phyloP scores from a whole-genome alignment of 495 filamentous ascomycete species.

The Lichenothelia convexa region DNA sequence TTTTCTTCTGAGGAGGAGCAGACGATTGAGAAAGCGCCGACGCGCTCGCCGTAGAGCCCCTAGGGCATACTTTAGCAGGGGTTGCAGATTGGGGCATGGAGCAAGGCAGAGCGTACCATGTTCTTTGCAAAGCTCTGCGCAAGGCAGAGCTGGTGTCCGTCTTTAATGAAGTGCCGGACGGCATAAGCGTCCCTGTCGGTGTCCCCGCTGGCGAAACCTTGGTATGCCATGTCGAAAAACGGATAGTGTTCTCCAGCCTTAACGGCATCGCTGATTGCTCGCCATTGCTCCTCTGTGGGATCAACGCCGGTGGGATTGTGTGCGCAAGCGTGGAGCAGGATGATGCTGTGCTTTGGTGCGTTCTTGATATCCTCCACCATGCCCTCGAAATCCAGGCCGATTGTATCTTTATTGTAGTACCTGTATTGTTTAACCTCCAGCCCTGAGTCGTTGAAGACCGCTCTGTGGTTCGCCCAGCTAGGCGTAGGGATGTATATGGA shows the following conservation, averaged over 20 bases:
- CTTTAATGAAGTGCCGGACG: slow-evolving; percentile 72
- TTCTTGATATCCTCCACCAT: slow-evolving; percentile 80
- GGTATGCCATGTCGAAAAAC: slow-evolving; percentile 99
- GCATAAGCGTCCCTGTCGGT: slow-evolving; percentile 86
- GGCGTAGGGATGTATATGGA: slow-evolving; percentile 89
- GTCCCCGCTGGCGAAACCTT: slow-evolving; percentile 89
- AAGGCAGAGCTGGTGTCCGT: slow-evolving; percentile 79
- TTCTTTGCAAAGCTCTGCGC: slow-evolving; percentile 98
- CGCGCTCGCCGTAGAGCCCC: slow-evolving; percentile 97
- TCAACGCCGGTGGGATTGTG: slow-evolving; percentile 98
- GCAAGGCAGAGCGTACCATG: slow-evolving; percentile 48
- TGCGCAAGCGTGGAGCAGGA: slow-evolving; percentile 91
- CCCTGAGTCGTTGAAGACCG: slow-evolving; percentile 85
- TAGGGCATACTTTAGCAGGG: slow-evolving; percentile 9
- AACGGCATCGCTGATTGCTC: slow-evolving; percentile 71
- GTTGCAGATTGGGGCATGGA: slow-evolving; percentile 6
- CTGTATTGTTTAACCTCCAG: slow-evolving; percentile 83
- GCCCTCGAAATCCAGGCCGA: slow-evolving; percentile 92
- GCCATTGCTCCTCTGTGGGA: slow-evolving; percentile 84
- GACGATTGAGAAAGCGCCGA: slow-evolving; percentile 88
- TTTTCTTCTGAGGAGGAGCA: slow-evolving; percentile 73
- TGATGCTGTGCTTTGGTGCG: slow-evolving; percentile 67
- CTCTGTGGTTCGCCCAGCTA: slow-evolving; percentile 96
- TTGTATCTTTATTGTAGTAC: slow-evolving; percentile 98
- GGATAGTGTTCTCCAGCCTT: slow-evolving; percentile 80